These are phyloP conservation scores for Parascedosporium putredinis DNA, from an alignment of 2,329 filamentous ascomycete genomes.

Conservation along the genomic window DNA sequence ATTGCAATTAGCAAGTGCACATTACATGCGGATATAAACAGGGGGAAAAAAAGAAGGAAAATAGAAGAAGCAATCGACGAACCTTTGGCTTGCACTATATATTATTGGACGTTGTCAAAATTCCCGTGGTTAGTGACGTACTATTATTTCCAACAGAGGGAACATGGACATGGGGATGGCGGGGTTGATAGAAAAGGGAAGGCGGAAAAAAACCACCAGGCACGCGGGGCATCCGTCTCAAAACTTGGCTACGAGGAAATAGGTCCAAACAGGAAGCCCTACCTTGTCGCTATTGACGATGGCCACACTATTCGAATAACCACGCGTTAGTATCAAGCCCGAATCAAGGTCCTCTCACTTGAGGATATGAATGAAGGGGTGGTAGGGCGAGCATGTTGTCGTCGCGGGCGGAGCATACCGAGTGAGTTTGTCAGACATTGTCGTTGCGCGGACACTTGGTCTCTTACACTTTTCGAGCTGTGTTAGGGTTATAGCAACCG, in stretches of 20 bases:
- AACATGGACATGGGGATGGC: too few species aligned
- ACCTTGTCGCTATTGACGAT: slow-evolving; percentile 99
- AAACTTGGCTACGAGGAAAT: background rate
- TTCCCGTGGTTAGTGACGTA: slow-evolving; percentile 26
- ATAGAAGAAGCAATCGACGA: slow-evolving; percentile 15
- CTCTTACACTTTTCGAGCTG: background rate
- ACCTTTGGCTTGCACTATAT: slow-evolving; percentile 86
- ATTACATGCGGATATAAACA: slow-evolving; percentile 12
- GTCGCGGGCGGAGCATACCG: slow-evolving; percentile 50
- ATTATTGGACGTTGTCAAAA: slow-evolving; percentile 12
- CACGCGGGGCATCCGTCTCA: slow-evolving; percentile 6
- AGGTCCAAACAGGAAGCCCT: slow-evolving; percentile 18
- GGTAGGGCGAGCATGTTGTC: background rate
- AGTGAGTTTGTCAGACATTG: slow-evolving; percentile 89
- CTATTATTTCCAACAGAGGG: background rate
- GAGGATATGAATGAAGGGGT: background rate
- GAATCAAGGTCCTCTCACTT: slow-evolving; percentile 18
- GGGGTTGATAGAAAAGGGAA: background rate
- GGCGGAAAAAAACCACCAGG: slow-evolving; percentile 2
- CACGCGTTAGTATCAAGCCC: background rate
- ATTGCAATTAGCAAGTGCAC: slow-evolving; percentile 19
- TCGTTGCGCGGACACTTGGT: slow-evolving; percentile 17
- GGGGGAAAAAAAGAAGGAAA: background rate
- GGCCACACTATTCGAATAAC: slow-evolving; percentile 60
- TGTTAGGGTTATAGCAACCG: slow-evolving; percentile 6